phyloP scores from a whole-genome alignment of 805 yeast genomes.

The Spathaspora boniae region DNA sequence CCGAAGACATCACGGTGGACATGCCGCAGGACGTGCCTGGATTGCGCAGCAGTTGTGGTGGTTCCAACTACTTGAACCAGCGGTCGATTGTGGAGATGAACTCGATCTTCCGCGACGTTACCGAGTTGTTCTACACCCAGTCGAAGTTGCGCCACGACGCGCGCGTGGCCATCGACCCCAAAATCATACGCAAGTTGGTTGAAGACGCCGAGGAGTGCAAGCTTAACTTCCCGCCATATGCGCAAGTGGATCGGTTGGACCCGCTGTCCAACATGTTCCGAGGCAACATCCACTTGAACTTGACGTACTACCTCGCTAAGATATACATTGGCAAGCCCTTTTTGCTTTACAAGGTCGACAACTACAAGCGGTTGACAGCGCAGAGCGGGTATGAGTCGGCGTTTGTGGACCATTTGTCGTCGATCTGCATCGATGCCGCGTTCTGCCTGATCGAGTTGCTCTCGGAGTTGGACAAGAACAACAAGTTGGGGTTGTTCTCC shows the following conservation, averaged over 20 bases:
- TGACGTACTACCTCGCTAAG: conserved; percentile 14
- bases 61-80: conserved; percentile 11
- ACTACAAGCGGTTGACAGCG: conserved; percentile 5
- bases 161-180: conserved; percentile 8
- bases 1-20: conserved; percentile 12
- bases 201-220: conserved; percentile 10
- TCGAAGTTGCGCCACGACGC: conserved; percentile 4
- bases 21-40: conserved; percentile 10
- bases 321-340: conserved; percentile 17
- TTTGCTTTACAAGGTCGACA: conserved; percentile 14
- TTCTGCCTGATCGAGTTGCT: conserved; percentile 13
- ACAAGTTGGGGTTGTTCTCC: conserved; percentile 14
- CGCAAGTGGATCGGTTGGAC: conserved; percentile 7
- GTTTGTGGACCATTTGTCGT: conserved; percentile 13
- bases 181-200: conserved; percentile 8
- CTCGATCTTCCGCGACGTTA: conserved; percentile 12
- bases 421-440: conserved; percentile 15
- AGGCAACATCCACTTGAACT: conserved; percentile 12
- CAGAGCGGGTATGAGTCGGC: conserved; percentile 10
- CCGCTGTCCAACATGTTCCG: conserved; percentile 9
- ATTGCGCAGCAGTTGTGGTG: conserved; percentile 10
- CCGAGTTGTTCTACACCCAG: conserved; percentile 9
- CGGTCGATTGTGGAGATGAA: conserved; percentile 10
- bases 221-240: conserved; percentile 9
- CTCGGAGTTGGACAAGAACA: conserved; percentile 11